Evolutionary conservation across 1,284 basidiomycete genomes (phyloP).

Genomic region (Acaromyces ingoldii): DNA sequence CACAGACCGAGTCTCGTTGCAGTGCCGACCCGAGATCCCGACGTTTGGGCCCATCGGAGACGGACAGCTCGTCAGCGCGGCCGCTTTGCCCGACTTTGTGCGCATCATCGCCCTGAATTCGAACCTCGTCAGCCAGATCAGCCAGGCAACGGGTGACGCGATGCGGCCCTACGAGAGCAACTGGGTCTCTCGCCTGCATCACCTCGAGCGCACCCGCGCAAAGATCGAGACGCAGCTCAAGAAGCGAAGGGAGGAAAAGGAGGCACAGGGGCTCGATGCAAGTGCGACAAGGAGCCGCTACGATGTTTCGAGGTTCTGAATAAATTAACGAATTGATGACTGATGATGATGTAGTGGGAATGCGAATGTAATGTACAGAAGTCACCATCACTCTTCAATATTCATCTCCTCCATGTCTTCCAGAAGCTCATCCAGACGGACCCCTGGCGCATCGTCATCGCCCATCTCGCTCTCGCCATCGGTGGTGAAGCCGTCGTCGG

Average conservation of each 20-base stretch:
- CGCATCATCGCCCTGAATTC: conserved; percentile 42
- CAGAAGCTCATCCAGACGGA: conserved; percentile 75
- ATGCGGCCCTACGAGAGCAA: conserved; percentile 45
- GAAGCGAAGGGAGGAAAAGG: too few relatives aligned
- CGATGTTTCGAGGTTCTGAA: too few relatives aligned
- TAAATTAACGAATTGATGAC: too few relatives aligned
- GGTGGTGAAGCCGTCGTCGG: conserved; percentile 50
- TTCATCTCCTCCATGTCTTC: conserved; percentile 87
- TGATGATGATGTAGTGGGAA: too few relatives aligned
- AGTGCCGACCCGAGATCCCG: conserved; percentile 39
- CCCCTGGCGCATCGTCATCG: conserved; percentile 61
- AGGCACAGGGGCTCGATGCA: too few relatives aligned
- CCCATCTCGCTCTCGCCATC: conserved; percentile 65
- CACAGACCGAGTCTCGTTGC: conserved; percentile 43
- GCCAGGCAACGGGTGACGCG: conserved; percentile 42
- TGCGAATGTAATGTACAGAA: too few relatives aligned
- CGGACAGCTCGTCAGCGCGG: conserved; percentile 41
- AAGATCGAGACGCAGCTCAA: background rate
- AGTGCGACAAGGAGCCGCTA: too few relatives aligned
- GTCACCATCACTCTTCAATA: too few relatives aligned
- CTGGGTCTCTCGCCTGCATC: conserved; percentile 9
- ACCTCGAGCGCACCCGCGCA: background rate
- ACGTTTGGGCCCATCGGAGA: conserved; percentile 47
- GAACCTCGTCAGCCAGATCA: conserved; percentile 48
- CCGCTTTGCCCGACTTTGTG: conserved; percentile 40